A percentile compares a stretch with the other conserved stretches of the same genome.
phyloP scores from a whole-genome alignment of 1,284 basidiomycete species.

The Inonotus obliquus region DNA sequence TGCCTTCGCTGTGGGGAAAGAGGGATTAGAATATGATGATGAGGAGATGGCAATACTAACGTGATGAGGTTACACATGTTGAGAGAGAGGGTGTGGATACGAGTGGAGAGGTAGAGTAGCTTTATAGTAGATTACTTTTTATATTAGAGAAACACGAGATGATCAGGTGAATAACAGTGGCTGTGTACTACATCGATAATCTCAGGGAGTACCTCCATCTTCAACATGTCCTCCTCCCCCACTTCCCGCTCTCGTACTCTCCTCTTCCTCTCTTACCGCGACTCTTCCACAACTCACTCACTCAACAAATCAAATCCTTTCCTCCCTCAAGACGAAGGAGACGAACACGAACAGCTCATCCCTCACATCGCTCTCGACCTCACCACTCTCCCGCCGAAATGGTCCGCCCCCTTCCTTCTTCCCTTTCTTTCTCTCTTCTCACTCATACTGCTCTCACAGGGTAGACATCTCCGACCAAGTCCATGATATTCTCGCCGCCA shows the following conservation, averaged over 20 bases:
- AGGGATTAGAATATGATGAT: slow-evolving; percentile 11
- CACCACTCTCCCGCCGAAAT: slow-evolving; percentile 70
- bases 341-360: slow-evolving; percentile 75
- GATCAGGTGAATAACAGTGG: background rate
- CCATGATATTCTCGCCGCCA: slow-evolving; percentile 67
- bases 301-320: slow-evolving; percentile 38
- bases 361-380: slow-evolving; percentile 44
- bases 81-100: slow-evolving; percentile 8
- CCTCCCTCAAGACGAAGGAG: slow-evolving; percentile 33
- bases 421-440: slow-evolving; percentile 25
- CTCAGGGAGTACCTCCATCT: slow-evolving; percentile 20
- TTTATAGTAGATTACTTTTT: slow-evolving; percentile 7
- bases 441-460: slow-evolving; percentile 44
- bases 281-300: slow-evolving; percentile 70
- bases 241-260: slow-evolving; percentile 87
- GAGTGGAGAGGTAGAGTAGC: slow-evolving; percentile 14
- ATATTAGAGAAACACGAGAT: slow-evolving; percentile 7
- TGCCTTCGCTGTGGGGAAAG: slow-evolving; percentile 56
- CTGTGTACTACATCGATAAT: background rate
- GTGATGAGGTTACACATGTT: slow-evolving; percentile 71
- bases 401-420: slow-evolving; percentile 38
- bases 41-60: slow-evolving; percentile 37
- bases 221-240: slow-evolving; percentile 29
- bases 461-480: slow-evolving; percentile 89
- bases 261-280: slow-evolving; percentile 92